Conservation (phyloP, 2,329 filamentous ascomycete species). For the Botrytis fragariae region DNA sequence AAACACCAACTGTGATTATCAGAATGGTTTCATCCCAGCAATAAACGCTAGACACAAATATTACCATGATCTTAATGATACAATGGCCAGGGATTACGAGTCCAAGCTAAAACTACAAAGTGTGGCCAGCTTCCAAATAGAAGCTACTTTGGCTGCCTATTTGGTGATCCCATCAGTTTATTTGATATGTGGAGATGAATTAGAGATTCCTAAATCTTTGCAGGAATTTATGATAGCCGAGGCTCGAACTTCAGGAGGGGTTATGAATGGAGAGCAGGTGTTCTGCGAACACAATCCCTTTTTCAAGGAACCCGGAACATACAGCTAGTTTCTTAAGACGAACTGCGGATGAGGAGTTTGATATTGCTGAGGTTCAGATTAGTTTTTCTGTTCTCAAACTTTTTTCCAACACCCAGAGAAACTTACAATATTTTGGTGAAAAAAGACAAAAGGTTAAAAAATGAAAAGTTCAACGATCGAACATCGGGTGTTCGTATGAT, state of each 20-base stretch:
- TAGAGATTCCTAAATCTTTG: neutral
- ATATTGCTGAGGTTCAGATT: too few species aligned
- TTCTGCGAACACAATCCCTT: neutral
- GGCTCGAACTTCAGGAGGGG: neutral
- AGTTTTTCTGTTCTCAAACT: too few species aligned
- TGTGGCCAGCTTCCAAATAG: neutral
- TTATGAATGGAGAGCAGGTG: neutral
- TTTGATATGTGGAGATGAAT: neutral
- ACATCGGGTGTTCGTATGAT: neutral
- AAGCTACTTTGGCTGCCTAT: neutral
- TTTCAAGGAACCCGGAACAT: neutral
- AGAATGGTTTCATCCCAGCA: neutral
- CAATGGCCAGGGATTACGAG: neutral
- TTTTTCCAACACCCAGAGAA: too few species aligned
- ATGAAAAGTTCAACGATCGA: neutral
- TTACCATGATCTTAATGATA: neutral
- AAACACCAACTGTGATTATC: neutral
- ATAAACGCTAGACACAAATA: neutral
- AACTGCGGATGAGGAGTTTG: neutral
- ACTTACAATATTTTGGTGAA: neutral
- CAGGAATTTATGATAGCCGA: neutral
- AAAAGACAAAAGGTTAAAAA: neutral
- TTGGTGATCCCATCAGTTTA: neutral
- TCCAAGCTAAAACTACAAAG: neutral
- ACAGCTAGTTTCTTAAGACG: neutral